Evolutionary conservation across 441 rosid genomes (phyloP).

Genomic region (Aquilaria agallochum): DNA sequence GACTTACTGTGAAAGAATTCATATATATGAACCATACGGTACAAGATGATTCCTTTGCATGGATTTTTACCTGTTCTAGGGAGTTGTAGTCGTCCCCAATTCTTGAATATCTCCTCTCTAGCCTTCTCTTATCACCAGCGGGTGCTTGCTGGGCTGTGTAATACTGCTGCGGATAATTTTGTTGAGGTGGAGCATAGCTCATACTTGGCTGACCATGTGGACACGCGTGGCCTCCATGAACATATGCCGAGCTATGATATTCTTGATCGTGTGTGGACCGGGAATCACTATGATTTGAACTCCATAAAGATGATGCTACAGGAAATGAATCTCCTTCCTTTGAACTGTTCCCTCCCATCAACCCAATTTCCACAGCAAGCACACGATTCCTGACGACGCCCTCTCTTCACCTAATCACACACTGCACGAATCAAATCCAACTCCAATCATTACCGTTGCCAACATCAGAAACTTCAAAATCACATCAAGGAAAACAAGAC

Average conservation of each 20-base stretch:
- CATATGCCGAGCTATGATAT: too few relatives aligned
- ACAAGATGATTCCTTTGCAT: not conserved
- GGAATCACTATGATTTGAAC: slow-evolving; percentile 38
- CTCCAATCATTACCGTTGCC: too few relatives aligned
- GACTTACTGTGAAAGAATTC: too few relatives aligned
- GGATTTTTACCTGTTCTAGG: slow-evolving; percentile 57
- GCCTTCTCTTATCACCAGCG: slow-evolving; percentile 35
- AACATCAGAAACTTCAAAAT: too few relatives aligned
- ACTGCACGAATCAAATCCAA: too few relatives aligned
- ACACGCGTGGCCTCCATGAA: too few relatives aligned
- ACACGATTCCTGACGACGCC: slow-evolving; percentile 3
- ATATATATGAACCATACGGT: not conserved
- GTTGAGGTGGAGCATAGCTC: slow-evolving; percentile 31
- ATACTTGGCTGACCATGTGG: slow-evolving; percentile 38
- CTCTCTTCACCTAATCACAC: too few relatives aligned
- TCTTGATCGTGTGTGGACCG: slow-evolving; percentile 12
- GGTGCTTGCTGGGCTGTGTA: slow-evolving; percentile 34
- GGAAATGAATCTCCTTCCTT: slow-evolving; percentile 32
- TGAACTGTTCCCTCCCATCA: slow-evolving; percentile 67
- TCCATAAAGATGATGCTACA: slow-evolving; percentile 42
- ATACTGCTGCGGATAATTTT: slow-evolving; percentile 12
- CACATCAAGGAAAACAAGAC: too few relatives aligned
- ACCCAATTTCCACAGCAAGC: slow-evolving; percentile 18
- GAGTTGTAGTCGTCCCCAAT: slow-evolving; percentile 76
- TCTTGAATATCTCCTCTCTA: slow-evolving; percentile 65